These are phyloP conservation scores for Melanopsichium pennsylvanicum DNA, from an alignment of 1,284 basidiomycete genomes.

Conservation along the genomic window DNA sequence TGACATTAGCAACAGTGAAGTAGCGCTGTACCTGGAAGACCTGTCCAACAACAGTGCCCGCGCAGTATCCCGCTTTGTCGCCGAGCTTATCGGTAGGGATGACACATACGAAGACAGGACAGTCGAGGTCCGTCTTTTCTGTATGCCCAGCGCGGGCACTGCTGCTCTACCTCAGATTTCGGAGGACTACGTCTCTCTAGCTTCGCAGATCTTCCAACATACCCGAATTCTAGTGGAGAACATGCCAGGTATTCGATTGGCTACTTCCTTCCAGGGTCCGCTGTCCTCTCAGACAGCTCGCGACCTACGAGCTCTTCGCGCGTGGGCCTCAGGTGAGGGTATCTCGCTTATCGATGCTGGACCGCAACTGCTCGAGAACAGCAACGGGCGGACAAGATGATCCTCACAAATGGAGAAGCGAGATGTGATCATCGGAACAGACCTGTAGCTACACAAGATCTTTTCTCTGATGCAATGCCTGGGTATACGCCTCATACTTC, in stretches of 20 bases:
- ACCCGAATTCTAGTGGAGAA: background rate
- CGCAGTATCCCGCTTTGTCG: slow-evolving; percentile 1
- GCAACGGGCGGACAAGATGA: too few relatives aligned
- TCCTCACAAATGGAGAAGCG: too few relatives aligned
- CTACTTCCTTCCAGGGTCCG: slow-evolving; percentile 12
- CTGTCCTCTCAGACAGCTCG: background rate
- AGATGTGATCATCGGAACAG: too few relatives aligned
- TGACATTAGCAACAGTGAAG: slow-evolving; percentile 6
- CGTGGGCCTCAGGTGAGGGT: slow-evolving; percentile 4
- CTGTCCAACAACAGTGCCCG: background rate
- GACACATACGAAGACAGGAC: background rate
- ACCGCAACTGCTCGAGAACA: too few relatives aligned
- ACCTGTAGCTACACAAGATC: too few relatives aligned
- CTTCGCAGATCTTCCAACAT: slow-evolving; percentile 6
- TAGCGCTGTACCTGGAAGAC: background rate
- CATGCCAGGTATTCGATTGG: background rate
- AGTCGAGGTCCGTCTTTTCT: slow-evolving; percentile 12
- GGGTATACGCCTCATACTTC: too few relatives aligned
- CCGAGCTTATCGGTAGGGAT: slow-evolving; percentile 10
- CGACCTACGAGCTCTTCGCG: background rate
- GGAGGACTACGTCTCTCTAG: background rate
- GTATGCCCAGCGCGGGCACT: background rate
- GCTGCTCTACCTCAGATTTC: background rate
- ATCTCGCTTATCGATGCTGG: slow-evolving; percentile 6
- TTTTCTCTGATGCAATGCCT: too few relatives aligned